Evolutionary conservation across 2,329 filamentous ascomycete species (phyloP), one percentile per base, ranked within the genome.

Genomic region (Escovopsis weberi): DNA sequence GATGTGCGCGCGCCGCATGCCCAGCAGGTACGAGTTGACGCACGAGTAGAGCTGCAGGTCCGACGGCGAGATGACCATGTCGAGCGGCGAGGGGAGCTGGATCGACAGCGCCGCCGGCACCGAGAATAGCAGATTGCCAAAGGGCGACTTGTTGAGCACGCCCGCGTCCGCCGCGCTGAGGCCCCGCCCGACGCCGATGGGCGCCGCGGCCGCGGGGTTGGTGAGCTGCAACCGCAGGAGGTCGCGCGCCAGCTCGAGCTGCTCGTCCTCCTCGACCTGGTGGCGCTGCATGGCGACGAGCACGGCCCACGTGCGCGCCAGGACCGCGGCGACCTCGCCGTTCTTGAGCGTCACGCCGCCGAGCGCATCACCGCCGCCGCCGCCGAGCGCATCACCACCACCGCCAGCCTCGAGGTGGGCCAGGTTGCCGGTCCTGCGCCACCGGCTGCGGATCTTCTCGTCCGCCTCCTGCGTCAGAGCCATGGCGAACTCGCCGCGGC

Each of bases 401-500:
- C 15, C 15, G 15, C 15, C 15, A 15, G 15, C 15, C 2, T 15
- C 15, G 15, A 15, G 15, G 15, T 15, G 15, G 2, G 67, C 69
- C 6, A 78, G 56, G 42, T 75, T 77, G 34, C 75, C 73, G 10
- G 76, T 67, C 48, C 78, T 67, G 51, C 71, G 76, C 70, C 84
- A 85, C 40, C 85, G 78, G 49, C 75, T 79, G n/a, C 77, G 73
- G 23, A 91, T 73, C 51, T 79, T 82, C 43, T 82, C 76, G 51
- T 95, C 86, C 1, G 89, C 86, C 62, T 95, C 85, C 33, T 81
- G 75, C 1, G 93, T 85, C 26, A 98, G 63, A 0, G 83, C 81
- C 62, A 91, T 79, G 18, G 88, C 86, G 58, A 98, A 98, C 58
- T 96, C 91, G 41, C 89, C 89, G 32, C 85, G 75, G 1, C 83